Conservation (phyloP, 495 filamentous ascomycete species). For the Sordaria brevicollis region DNA sequence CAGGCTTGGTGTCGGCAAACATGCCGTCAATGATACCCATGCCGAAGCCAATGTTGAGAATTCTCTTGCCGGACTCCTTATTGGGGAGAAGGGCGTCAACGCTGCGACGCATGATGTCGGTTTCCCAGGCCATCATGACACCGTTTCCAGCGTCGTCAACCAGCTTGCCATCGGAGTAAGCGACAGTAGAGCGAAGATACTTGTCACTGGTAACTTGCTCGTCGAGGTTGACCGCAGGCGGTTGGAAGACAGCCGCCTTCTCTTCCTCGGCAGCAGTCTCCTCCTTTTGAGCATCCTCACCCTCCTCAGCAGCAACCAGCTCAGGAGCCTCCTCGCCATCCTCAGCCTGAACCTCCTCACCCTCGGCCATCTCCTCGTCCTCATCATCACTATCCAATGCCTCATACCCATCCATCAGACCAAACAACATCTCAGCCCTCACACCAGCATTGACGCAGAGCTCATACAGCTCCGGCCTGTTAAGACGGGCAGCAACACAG, state of each 20-base stretch:
- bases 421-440: conserved; percentile 77
- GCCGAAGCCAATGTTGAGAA: conserved; percentile 89
- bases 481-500: conserved; percentile 68
- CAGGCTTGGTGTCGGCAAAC: conserved; percentile 60
- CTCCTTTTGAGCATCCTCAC: conserved; percentile 2
- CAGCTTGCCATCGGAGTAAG: conserved; percentile 61
- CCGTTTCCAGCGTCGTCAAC: conserved; percentile 75
- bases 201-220: conserved; percentile 48
- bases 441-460: conserved; percentile 87
- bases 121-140: conserved; percentile 97
- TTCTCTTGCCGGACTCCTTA: conserved; percentile 45
- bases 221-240: conserved; percentile 19
- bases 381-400: conserved; percentile 52
- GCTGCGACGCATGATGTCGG: conserved; percentile 72
- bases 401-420: conserved; percentile 67
- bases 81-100: conserved; percentile 39
- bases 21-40: conserved; percentile 93
- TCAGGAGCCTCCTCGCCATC: conserved; percentile 33
- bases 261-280: conserved; percentile 9
- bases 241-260: conserved; percentile 21
- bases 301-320: conserved; percentile 15
- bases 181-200: conserved; percentile 71
- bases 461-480: conserved; percentile 64
- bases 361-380: conserved; percentile 44
- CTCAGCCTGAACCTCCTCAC: conserved; percentile 25